Conservation (phyloP, 2,329 filamentous ascomycete species). For the Trichophyton verrucosum region DNA sequence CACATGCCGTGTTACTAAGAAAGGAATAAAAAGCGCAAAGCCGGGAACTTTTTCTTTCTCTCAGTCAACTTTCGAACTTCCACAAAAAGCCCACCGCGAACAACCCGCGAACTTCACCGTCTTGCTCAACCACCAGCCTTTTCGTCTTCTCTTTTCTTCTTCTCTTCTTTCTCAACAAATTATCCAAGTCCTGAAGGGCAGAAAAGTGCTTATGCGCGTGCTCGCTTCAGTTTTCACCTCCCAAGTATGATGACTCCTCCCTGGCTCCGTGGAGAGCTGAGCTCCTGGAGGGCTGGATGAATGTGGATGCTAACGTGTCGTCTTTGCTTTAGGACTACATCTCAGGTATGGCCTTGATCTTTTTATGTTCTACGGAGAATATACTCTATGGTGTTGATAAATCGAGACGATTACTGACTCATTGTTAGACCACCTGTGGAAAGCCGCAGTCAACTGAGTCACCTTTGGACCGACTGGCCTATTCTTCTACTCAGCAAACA, state of each 20-base stretch:
- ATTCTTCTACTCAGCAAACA: neutral
- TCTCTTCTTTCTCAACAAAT: slow-evolving; percentile 11
- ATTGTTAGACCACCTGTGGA: slow-evolving; percentile 51
- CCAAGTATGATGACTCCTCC: slow-evolving; percentile 48
- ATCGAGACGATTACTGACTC: slow-evolving; percentile 15
- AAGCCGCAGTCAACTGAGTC: slow-evolving; percentile 50
- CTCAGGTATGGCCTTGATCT: slow-evolving; percentile 37
- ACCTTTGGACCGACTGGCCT: slow-evolving; percentile 12
- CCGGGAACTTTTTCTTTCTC: neutral
- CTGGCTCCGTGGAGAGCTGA: neutral
- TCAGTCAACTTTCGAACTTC: neutral
- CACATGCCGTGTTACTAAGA: neutral
- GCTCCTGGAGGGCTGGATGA: neutral
- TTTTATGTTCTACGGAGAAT: neutral
- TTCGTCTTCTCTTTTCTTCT: neutral
- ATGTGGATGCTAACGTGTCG: slow-evolving; percentile 11
- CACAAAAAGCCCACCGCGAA: neutral
- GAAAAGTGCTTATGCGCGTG: slow-evolving; percentile 69
- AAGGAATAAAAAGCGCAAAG: neutral
- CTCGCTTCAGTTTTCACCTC: slow-evolving; percentile 75
- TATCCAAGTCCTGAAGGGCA: slow-evolving; percentile 25
- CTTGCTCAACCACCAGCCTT: neutral
- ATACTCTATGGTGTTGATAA: neutral
- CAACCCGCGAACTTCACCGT: neutral
- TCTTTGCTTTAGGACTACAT: slow-evolving; percentile 46